phyloP scores from a whole-genome alignment of 768 basidiomycete species.

The Lactarius sanguifluus region DNA sequence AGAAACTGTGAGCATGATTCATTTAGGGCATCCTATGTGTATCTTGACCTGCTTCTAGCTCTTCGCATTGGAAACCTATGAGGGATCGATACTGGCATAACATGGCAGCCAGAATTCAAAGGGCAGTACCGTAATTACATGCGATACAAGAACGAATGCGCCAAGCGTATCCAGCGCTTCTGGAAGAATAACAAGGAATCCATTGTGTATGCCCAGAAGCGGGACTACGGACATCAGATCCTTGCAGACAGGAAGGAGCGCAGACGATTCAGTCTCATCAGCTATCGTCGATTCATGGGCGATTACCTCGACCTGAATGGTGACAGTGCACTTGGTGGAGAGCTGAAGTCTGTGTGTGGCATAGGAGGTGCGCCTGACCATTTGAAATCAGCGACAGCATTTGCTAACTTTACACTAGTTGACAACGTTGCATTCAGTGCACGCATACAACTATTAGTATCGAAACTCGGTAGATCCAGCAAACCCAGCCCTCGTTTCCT shows the following conservation, averaged over 20 bases:
- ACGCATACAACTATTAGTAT: constrained; percentile 76
- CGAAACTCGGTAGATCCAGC: constrained; percentile 83
- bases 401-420: constrained; percentile 39
- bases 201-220: constrained; percentile 81
- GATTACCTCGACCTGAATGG: constrained; percentile 94
- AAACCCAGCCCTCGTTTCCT: constrained; percentile 90
- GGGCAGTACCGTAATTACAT: constrained; percentile 95
- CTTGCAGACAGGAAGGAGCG: constrained; percentile 92
- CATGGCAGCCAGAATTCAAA: constrained; percentile 96
- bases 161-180: constrained; percentile 92
- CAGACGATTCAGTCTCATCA: constrained; percentile 87
- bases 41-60: constrained; percentile 51
- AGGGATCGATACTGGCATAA: constrained; percentile 99
- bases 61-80: constrained; percentile 98
- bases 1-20: constrained; percentile 68
- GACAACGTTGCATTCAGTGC: constrained; percentile 86
- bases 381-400: background rate
- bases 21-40: background rate
- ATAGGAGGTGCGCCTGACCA: constrained; percentile 58
- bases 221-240: constrained; percentile 95
- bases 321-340: constrained; percentile 71
- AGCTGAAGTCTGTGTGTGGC: constrained; percentile 68
- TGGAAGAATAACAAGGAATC: constrained; percentile 98
- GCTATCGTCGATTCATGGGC: constrained; percentile 92
- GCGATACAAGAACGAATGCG: constrained; percentile 94